These are phyloP conservation scores for Cordyceps sp. DNA, from an alignment of 2,329 filamentous ascomycete genomes.

Conservation along the genomic window DNA sequence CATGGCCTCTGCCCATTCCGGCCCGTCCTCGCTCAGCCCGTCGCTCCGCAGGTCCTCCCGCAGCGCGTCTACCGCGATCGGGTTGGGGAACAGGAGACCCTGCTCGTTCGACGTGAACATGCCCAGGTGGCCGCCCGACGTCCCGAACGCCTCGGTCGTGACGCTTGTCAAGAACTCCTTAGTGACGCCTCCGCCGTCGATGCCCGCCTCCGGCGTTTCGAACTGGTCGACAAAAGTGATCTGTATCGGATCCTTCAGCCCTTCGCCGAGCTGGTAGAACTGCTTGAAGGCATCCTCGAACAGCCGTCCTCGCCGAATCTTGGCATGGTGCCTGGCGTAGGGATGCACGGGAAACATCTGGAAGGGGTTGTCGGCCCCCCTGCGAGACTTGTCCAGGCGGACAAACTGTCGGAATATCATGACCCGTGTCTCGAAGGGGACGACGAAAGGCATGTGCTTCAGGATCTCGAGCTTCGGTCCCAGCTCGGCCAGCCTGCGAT, in stretches of 20 bases:
- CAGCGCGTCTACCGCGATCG: slow-evolving; percentile 54
- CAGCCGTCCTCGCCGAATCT: slow-evolving; percentile 60
- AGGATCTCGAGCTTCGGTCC: slow-evolving; percentile 80
- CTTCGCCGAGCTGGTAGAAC: slow-evolving; percentile 68
- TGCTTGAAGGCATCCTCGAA: slow-evolving; percentile 76
- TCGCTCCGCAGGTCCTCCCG: slow-evolving; percentile 37
- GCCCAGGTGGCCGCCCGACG: slow-evolving; percentile 22
- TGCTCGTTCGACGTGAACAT: slow-evolving; percentile 76
- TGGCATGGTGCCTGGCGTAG: slow-evolving; percentile 52
- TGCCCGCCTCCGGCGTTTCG: slow-evolving; percentile 72
- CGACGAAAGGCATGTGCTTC: slow-evolving; percentile 92
- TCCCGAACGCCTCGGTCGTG: slow-evolving; percentile 66
- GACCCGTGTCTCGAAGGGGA: slow-evolving; percentile 82
- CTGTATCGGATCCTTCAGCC: slow-evolving; percentile 85
- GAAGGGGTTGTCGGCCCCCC: slow-evolving; percentile 6
- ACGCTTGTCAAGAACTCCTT: slow-evolving; percentile 92
- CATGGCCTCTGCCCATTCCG: slow-evolving; percentile 40
- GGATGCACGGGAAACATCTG: slow-evolving; percentile 9
- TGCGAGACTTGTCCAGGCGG: slow-evolving; percentile 40
- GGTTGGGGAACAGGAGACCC: slow-evolving; percentile 80
- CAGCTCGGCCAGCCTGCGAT: slow-evolving; percentile 59
- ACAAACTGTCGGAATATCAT: slow-evolving; percentile 90
- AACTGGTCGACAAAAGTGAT: slow-evolving; percentile 95
- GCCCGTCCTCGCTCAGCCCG: slow-evolving; percentile 33
- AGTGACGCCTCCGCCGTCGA: slow-evolving; percentile 91